Evolutionary conservation across 768 basidiomycete genomes (phyloP).

Genomic region (Sutorius australiensis): DNA sequence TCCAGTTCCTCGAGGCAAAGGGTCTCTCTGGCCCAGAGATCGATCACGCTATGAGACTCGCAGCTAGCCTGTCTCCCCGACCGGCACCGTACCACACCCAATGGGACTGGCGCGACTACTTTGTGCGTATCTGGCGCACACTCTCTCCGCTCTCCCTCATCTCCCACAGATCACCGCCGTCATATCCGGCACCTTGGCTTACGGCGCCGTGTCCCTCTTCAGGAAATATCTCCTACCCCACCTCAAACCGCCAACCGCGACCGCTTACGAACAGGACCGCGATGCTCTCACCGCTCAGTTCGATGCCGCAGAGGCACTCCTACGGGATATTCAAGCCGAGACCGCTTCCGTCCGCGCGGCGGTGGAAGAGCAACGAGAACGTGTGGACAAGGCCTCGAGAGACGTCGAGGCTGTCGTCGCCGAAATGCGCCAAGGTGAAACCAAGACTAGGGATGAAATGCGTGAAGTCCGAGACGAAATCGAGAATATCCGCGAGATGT

Average conservation of each 20-base stretch:
- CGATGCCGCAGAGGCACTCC: conserved; percentile 77
- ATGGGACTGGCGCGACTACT: conserved; percentile 98
- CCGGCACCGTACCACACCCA: conserved; percentile 43
- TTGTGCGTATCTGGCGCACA: conserved; percentile 52
- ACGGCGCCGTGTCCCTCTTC: conserved; percentile 76
- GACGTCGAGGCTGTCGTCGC: conserved; percentile 70
- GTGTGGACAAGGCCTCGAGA: conserved; percentile 65
- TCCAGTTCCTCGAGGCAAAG: conserved; percentile 95
- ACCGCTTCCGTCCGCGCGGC: conserved; percentile 67
- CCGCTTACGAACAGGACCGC: conserved; percentile 86
- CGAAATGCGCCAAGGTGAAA: conserved; percentile 76
- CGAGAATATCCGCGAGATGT: conserved; percentile 82
- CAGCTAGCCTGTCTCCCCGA: conserved; percentile 33
- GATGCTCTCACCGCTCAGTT: conserved; percentile 85
- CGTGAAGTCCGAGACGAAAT: conserved; percentile 90
- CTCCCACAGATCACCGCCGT: conserved; percentile 79
- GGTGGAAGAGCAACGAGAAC: conserved; percentile 72
- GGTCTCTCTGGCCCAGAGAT: conserved; percentile 83
- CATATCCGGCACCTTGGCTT: conserved; percentile 80
- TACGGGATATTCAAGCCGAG: conserved; percentile 78
- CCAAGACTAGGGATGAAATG: conserved; percentile 81
- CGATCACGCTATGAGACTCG: conserved; percentile 74
- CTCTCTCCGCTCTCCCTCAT: conserved; percentile 16
- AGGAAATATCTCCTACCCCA: conserved; percentile 92
- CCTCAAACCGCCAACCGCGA: conserved; percentile 80